Conservation (phyloP, 129 eudicot species). For the Helichrysum umbraculigerum region DNA sequence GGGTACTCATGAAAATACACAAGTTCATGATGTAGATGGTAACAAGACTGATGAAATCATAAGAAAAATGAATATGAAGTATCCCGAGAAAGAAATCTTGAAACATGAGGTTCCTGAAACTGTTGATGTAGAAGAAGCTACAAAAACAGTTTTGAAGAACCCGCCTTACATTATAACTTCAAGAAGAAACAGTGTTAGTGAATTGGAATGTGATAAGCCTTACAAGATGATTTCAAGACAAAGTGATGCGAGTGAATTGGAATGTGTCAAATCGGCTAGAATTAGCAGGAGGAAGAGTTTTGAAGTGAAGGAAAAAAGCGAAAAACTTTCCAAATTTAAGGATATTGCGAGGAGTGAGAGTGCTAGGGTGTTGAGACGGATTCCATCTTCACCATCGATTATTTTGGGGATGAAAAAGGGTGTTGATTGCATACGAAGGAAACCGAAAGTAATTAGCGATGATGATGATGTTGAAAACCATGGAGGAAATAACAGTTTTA, state of each 20-base stretch:
- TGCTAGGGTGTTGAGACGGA: constrained; percentile 65
- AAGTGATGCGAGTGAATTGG: constrained; percentile 29
- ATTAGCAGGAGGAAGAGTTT: constrained; percentile 36
- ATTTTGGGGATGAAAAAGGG: constrained; percentile 88
- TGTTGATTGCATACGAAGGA: constrained; percentile 84
- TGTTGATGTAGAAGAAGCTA: constrained; percentile 9
- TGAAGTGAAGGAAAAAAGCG: constrained; percentile 41
- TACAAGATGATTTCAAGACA: constrained; percentile 37
- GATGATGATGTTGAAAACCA: constrained; percentile 44
- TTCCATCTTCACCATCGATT: constrained; percentile 92
- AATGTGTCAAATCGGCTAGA: constrained; percentile 30
- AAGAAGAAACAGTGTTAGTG: constrained; percentile 30
- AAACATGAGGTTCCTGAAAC: constrained; percentile 22
- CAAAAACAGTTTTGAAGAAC: constrained; percentile 10
- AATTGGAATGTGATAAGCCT: constrained; percentile 37
- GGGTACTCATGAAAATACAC: constrained; percentile 32
- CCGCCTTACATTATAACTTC: constrained; percentile 49
- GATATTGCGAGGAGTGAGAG: constrained; percentile 71
- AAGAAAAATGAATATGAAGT: constrained; percentile 56
- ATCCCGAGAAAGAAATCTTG: constrained; percentile 54
- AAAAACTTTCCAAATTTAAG: constrained; percentile 47
- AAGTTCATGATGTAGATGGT: constrained; percentile 15
- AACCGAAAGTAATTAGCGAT: constrained; percentile 60
- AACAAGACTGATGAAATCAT: constrained; percentile 60
- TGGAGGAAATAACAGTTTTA: constrained; percentile 40